phyloP scores from a whole-genome alignment of 345 rosid genomes.

The Litchi chinensis region DNA sequence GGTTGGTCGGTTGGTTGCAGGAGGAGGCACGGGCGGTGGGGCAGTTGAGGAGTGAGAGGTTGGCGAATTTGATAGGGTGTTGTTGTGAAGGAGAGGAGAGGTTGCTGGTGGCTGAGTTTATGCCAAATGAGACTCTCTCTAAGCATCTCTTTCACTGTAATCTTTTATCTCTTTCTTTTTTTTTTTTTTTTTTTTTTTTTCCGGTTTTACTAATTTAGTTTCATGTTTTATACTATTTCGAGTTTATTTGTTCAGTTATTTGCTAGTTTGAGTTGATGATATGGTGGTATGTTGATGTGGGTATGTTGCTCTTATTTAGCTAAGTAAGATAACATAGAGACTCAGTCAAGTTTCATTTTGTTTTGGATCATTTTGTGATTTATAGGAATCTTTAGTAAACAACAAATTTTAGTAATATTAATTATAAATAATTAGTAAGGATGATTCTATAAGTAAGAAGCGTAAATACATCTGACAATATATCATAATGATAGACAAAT shows the following conservation, averaged over 20 bases:
- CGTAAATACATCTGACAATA: neutral
- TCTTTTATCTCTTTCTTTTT: neutral
- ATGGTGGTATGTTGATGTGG: neutral
- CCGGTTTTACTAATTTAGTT: neutral
- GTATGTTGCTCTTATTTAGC: neutral
- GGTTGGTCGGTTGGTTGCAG: slow-evolving; percentile 36
- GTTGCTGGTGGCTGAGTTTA: slow-evolving; percentile 81
- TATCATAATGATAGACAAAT: neutral
- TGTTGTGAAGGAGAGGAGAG: slow-evolving; percentile 86
- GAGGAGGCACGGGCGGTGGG: slow-evolving; percentile 86
- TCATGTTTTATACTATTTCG: neutral
- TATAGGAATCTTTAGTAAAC: neutral
- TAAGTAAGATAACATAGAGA: neutral
- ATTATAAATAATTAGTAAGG: neutral
- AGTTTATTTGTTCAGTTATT: slow-evolving; percentile 8
- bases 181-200: neutral
- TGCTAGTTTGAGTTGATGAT: slow-evolving; percentile 10
- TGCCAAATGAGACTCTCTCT: slow-evolving; percentile 86
- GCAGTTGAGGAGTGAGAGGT: slow-evolving; percentile 64
- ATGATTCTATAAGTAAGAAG: neutral
- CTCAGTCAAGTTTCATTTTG: neutral
- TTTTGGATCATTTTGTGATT: neutral
- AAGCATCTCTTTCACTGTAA: slow-evolving; percentile 89
- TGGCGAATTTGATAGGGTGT: slow-evolving; percentile 78
- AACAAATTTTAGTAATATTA: neutral